phyloP scores from a whole-genome alignment of 345 rosid genomes.

The Syzygium aromaticum region DNA sequence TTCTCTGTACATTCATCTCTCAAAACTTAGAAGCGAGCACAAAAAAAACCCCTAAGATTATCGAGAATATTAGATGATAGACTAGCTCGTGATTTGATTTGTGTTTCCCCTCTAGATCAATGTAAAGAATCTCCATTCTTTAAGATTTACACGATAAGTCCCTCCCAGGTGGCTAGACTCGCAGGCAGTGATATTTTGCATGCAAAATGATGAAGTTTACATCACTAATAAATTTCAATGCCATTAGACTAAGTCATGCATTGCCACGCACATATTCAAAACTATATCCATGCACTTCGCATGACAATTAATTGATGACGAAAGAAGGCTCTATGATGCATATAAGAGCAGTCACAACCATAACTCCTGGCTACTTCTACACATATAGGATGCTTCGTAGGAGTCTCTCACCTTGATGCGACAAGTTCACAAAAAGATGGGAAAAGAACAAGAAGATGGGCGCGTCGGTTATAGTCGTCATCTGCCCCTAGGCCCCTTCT shows the following conservation, averaged over 20 bases:
- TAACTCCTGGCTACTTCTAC: not conserved
- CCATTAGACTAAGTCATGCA: not conserved
- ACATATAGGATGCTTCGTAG: not conserved
- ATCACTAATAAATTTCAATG: not conserved
- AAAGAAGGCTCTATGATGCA: not conserved
- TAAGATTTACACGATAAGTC: not conserved
- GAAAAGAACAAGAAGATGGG: conserved; percentile 78
- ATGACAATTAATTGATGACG: not conserved
- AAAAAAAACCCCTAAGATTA: not conserved
- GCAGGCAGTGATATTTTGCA: not conserved
- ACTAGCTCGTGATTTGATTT: not conserved
- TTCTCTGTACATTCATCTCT: not conserved
- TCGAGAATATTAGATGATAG: not conserved
- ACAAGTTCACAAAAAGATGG: conserved; percentile 86
- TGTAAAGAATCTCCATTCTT: not conserved
- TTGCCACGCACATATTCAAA: not conserved
- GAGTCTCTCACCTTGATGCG: conserved; percentile 53
- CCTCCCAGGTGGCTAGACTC: not conserved
- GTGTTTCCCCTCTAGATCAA: not conserved
- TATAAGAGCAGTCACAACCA: not conserved
- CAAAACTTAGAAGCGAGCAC: not conserved
- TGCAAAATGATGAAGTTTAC: not conserved
- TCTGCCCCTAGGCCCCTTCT: conserved; percentile 35
- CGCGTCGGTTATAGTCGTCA: conserved; percentile 24
- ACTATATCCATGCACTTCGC: not conserved